These are phyloP conservation scores for Casuarina cunninghamiana DNA, from an alignment of 306 rosid species.

Conservation along the genomic window DNA sequence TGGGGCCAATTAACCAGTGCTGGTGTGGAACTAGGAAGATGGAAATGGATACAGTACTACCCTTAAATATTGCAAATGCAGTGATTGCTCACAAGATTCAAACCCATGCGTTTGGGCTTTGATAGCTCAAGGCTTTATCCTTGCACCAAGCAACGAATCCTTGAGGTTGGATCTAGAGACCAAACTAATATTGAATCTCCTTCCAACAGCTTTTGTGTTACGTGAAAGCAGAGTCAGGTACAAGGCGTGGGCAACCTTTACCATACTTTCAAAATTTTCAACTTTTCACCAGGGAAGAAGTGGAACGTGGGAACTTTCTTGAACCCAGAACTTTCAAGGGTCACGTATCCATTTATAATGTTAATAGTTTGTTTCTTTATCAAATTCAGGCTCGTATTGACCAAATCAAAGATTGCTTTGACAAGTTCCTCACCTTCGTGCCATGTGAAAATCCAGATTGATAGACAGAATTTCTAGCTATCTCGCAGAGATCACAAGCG, in stretches of 20 bases:
- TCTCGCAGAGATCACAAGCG: conserved; percentile 82
- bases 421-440: conserved; percentile 57
- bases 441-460: conserved; percentile 86
- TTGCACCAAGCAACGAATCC: background rate
- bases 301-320: background rate
- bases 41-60: background rate
- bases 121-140: background rate
- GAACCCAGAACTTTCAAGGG: background rate
- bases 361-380: background rate
- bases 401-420: conserved; percentile 1
- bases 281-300: background rate
- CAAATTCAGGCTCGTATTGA: background rate
- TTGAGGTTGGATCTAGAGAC: background rate
- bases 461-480: conserved; percentile 85
- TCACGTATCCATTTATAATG: background rate
- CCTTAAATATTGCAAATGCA: background rate
- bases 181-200: background rate
- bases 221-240: too few relatives aligned
- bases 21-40: background rate
- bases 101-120: background rate
- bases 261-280: background rate
- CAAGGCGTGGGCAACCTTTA: background rate
- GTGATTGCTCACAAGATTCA: background rate
- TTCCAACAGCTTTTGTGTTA: background rate
- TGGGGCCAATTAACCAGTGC: background rate